Conservation (phyloP, 805 yeast genomes). For the Saturnispora dispora region DNA sequence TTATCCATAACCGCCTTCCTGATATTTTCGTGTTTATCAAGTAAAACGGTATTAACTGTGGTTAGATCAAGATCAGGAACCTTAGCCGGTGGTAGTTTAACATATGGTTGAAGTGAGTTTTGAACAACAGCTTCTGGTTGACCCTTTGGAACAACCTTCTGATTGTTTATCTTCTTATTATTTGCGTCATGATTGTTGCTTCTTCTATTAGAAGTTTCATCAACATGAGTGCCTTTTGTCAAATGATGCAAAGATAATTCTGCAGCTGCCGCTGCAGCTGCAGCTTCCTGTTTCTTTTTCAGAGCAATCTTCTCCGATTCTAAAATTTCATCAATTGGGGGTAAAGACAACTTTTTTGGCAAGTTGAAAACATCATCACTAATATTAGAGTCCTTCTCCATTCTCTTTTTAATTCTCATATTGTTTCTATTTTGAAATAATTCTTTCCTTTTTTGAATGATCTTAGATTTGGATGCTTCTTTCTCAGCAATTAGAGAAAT, state of each 20-base stretch:
- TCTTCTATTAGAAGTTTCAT: not conserved
- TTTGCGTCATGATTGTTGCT: not conserved
- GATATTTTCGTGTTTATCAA: slow-evolving; percentile 69
- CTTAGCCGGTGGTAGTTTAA: slow-evolving; percentile 78
- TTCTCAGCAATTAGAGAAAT: slow-evolving; percentile 65
- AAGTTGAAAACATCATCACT: slow-evolving; percentile 78
- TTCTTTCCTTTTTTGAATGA: slow-evolving; percentile 65
- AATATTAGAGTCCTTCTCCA: slow-evolving; percentile 55
- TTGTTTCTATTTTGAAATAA: slow-evolving; percentile 31
- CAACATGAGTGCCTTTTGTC: not conserved
- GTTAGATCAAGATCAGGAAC: slow-evolving; percentile 88
- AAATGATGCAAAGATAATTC: not conserved
- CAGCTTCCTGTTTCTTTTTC: slow-evolving; percentile 12
- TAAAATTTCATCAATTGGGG: slow-evolving; percentile 14
- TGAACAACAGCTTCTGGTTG: slow-evolving; percentile 16
- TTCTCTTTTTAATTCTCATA: slow-evolving; percentile 56
- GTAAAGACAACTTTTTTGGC: slow-evolving; percentile 48
- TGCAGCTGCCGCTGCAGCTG: not conserved
- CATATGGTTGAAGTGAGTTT: slow-evolving; percentile 64
- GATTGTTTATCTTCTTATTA: slow-evolving; percentile 1
- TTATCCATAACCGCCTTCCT: slow-evolving; percentile 81
- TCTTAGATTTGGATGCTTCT: slow-evolving; percentile 54
- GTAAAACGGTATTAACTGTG: slow-evolving; percentile 65
- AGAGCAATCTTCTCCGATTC: slow-evolving; percentile 5
- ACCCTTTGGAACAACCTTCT: slow-evolving; percentile 1